phyloP scores from a whole-genome alignment of 2,329 filamentous ascomycete genomes.

The Alternaria rosae region DNA sequence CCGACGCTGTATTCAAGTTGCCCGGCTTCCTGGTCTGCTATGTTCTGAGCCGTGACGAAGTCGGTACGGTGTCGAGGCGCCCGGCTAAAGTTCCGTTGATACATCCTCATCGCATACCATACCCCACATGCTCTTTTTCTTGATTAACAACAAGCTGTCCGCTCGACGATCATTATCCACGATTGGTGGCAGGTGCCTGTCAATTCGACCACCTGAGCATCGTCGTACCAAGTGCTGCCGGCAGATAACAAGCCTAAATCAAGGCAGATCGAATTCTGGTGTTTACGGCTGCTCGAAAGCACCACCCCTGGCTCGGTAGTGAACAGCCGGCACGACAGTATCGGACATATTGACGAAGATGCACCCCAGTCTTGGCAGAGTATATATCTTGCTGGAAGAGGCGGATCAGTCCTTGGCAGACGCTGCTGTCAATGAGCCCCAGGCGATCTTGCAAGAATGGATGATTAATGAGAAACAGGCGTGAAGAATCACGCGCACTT shows the following conservation, averaged over 20 bases:
- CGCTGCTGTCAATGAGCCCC: background rate
- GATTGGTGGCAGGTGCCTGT: background rate
- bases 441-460: background rate
- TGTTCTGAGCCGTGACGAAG: background rate
- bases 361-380: constrained; percentile 5
- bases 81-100: background rate
- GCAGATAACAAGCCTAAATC: background rate
- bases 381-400: background rate
- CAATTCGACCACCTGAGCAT: background rate
- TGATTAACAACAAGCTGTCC: background rate
- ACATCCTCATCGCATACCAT: background rate
- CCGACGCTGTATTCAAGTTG: background rate
- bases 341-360: constrained; percentile 1
- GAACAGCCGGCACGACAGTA: background rate
- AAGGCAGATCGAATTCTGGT: background rate
- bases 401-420: background rate
- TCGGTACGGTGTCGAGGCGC: background rate
- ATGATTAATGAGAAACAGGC: constrained; percentile 3
- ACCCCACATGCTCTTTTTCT: background rate
- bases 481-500: background rate
- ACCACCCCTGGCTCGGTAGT: constrained; percentile 1
- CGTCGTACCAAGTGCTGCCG: background rate
- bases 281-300: background rate
- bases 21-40: background rate
- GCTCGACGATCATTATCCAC: background rate